Evolutionary conservation across 2,329 filamentous ascomycete genomes (phyloP), one percentile per base, ranked within the genome.

Genomic region (Penicillium sp.): DNA sequence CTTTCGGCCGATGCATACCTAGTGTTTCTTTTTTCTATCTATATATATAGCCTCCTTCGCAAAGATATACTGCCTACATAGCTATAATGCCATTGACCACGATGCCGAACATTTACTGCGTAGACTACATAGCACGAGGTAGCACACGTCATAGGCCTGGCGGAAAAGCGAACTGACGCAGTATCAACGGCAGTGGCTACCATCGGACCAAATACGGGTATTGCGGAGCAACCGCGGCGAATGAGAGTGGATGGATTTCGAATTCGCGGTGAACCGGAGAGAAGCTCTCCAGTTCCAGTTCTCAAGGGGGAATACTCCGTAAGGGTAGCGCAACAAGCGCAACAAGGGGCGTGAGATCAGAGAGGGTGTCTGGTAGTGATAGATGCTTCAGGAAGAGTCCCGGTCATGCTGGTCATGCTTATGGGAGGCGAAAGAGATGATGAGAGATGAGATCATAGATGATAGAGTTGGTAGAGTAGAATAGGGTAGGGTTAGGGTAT

Each of bases 401-500:
- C 16, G 16, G 8, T 4, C 14, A 18, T 34, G 31, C 9, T 14
- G n/a, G 24, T n/a, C n/a, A n/a, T n/a, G n/a, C n/a, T n/a, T n/a
- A n/a, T 23, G 10, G 16, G 6, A 27, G 20, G n/a, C 4, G 22
- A 37, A 24, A n/a, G 16, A 20, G 32, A 55, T 58, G 55, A 58
- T 49, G 48, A 49, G 14, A 14, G 13, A 57, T 58, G 55, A 58
- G 52, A 47, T 58, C 55, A 58, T 54, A 8, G 38, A 38, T 26
- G 34, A 41, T 10, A 22, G 40, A 24, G 37, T 44, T 43, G 31
- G 44, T 37, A 37, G 11, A 11, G 35, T 4, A 13, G 20, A n/a
- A n/a, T n/a, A n/a, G n/a, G n/a, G n/a, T n/a, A n/a, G n/a, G n/a
- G n/a, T n/a, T n/a, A n/a, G n/a, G n/a, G n/a, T n/a, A n/a, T n/a